Evolutionary conservation across 805 yeast species (phyloP).

Genomic region (Candida ponderosae): DNA sequence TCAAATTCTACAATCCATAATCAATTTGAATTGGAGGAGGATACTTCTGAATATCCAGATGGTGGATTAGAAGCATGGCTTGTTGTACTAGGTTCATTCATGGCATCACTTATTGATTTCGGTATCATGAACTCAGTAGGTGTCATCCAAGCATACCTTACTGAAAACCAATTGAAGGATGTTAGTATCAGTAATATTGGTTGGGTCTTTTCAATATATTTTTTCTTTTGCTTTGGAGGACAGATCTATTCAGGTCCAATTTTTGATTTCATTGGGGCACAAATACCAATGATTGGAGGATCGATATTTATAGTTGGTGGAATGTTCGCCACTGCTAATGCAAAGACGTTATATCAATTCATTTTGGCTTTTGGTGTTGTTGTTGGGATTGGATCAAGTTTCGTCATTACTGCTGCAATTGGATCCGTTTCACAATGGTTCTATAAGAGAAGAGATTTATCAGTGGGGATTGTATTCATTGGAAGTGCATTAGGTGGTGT

Average conservation of each 20-base stretch:
- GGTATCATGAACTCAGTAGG: conserved; percentile 61
- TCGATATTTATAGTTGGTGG: conserved; percentile 36
- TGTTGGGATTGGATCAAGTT: conserved; percentile 44
- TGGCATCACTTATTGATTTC: conserved; percentile 49
- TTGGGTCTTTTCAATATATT: conserved; percentile 47
- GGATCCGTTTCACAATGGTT: conserved; percentile 62
- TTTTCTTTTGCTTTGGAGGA: conserved; percentile 12
- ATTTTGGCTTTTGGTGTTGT: conserved; percentile 44
- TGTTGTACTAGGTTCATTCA: conserved; percentile 27
- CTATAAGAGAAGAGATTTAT: conserved; percentile 43
- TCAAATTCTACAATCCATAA: too few species aligned
- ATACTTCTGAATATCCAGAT: conserved; percentile 23
- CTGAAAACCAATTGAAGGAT: conserved; percentile 38
- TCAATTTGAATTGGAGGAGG: neutral
- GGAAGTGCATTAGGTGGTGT: conserved; percentile 66
- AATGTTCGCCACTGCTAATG: conserved; percentile 40
- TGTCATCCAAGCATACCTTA: conserved; percentile 54
- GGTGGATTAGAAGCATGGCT: conserved; percentile 31
- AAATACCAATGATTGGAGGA: conserved; percentile 33
- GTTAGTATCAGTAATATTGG: conserved; percentile 43
- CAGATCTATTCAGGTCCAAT: conserved; percentile 31
- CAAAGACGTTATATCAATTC: conserved; percentile 47
- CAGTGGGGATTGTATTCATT: conserved; percentile 52
- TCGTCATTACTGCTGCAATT: conserved; percentile 44
- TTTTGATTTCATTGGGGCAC: conserved; percentile 47